Evolutionary conservation across 805 yeast species (phyloP), one percentile per base, ranked within the genome.

Genomic region (Suhomyces sp.): DNA sequence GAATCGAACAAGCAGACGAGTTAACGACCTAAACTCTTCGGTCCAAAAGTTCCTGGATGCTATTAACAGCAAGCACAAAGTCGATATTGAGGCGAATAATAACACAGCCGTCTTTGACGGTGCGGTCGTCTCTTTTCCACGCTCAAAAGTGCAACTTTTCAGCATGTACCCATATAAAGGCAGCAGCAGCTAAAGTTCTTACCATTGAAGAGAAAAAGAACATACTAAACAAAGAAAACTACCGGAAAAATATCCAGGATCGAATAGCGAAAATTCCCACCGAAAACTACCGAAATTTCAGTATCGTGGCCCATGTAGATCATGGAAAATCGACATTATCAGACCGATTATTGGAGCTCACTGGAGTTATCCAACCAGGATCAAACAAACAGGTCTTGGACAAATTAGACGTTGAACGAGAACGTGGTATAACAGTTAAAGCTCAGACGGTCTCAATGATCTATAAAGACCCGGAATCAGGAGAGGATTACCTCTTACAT

Each of bases 401-500:
- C 56, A 84, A 83, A 53, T 65, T 91, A 40, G 97, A 93, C 52
- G 98, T 91, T 13, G 98, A 91, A 56, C 69, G 95, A 54, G 98
- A 91, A 61, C 68, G 98, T 50, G 98, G 98, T 2, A 91, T 91
- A 50, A 91, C 98, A 0, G 93, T 91, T 36, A 91, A 91, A 59
- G 98, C 98, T 0, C 98, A 93, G 54, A 93, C 98, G 0, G 91
- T 96, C 50, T 75, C 96, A 0, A 93, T 91, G 97, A 72, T 93
- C 40, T 88, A 88, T 57, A 70, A 72, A 22, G 65, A 67, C 35
- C 64, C 66, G 1, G 70, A 78, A 44, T 68, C 77, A 6, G 77
- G 78, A 2, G 66, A 77, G 48, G 96, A 91, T 48, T 93, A 87
- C 54, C 60, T 93, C 36, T 64, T 91, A 29, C 96, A 91, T 65